Percentiles rank a stretch among this genome's conserved stretches.
These are phyloP conservation scores for Beta corolliflora DNA, from an alignment of 179 eudicot genomes.

Conservation along the genomic window DNA sequence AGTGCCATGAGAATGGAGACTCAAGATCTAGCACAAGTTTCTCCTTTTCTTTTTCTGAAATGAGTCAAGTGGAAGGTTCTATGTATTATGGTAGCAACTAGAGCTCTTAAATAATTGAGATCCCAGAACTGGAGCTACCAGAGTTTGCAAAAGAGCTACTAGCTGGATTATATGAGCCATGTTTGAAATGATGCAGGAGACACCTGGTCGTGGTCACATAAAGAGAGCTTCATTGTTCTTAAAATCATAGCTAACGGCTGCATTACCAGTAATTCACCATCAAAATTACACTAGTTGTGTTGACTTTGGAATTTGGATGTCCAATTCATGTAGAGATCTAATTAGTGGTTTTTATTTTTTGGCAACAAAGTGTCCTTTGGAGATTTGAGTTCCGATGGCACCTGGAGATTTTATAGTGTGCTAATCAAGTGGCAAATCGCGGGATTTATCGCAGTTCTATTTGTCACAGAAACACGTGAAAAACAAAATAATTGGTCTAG, in stretches of 20 bases:
- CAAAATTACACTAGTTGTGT: not conserved
- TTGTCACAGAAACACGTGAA: not conserved
- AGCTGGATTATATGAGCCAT: constrained; percentile 19
- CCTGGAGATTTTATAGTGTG: no score
- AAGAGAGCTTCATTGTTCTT: not conserved
- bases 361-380: no score
- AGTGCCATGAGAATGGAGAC: not conserved
- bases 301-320: no score
- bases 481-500: not conserved
- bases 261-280: not conserved
- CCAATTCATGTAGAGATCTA: no score
- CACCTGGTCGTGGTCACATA: not conserved
- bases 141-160: not conserved
- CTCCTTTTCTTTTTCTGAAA: not conserved
- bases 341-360: no score
- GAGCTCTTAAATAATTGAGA: constrained; percentile 25
- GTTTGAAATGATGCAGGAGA: not conserved
- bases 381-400: no score
- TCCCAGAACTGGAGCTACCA: not conserved
- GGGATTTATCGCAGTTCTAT: not conserved
- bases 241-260: not conserved
- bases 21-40: constrained; percentile 25
- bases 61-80: constrained; percentile 21
- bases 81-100: constrained; percentile 34
- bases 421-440: no score